Conservation (phyloP, 495 filamentous ascomycete species). For the Lichina pygmaea region DNA sequence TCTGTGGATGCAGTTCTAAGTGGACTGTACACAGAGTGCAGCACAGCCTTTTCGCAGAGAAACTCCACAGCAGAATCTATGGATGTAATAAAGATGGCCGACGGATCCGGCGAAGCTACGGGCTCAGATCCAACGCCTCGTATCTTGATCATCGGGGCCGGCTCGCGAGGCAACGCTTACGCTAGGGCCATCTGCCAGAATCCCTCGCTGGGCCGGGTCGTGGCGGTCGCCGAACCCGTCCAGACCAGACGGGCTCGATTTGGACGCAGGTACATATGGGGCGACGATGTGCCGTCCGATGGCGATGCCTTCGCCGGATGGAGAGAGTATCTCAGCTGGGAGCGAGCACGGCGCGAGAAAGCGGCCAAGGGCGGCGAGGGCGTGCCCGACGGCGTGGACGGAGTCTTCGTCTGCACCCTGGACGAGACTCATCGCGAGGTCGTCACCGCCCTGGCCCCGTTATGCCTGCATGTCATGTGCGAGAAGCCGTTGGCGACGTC, state of each 20-base stretch:
- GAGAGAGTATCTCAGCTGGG: slow-evolving; percentile 42
- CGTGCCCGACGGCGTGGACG: slow-evolving; percentile 36
- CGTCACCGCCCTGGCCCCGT: slow-evolving; percentile 35
- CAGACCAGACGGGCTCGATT: slow-evolving; percentile 45
- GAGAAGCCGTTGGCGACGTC: slow-evolving; percentile 80
- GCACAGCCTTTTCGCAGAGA: no score
- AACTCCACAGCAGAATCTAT: no score
- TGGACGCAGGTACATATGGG: slow-evolving; percentile 42
- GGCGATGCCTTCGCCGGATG: slow-evolving; percentile 45
- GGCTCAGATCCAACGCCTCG: slow-evolving; percentile 3
- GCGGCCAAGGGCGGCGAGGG: not conserved
- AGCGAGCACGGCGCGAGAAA: slow-evolving; percentile 26
- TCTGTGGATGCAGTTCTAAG: no score
- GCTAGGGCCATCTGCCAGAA: slow-evolving; percentile 29
- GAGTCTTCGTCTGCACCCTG: slow-evolving; percentile 62
- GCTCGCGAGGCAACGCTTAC: slow-evolving; percentile 58
- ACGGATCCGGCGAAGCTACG: no score
- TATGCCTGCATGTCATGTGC: slow-evolving; percentile 64
- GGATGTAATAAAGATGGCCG: no score
- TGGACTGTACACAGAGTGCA: no score
- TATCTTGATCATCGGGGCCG: slow-evolving; percentile 65
- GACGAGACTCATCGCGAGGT: slow-evolving; percentile 72
- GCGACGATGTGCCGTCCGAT: slow-evolving; percentile 14
- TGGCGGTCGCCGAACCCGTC: slow-evolving; percentile 61
- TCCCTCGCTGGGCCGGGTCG: slow-evolving; percentile 33